These are phyloP conservation scores for Thelephora terrestris DNA, from an alignment of 1,284 basidiomycete genomes.

Conservation along the genomic window DNA sequence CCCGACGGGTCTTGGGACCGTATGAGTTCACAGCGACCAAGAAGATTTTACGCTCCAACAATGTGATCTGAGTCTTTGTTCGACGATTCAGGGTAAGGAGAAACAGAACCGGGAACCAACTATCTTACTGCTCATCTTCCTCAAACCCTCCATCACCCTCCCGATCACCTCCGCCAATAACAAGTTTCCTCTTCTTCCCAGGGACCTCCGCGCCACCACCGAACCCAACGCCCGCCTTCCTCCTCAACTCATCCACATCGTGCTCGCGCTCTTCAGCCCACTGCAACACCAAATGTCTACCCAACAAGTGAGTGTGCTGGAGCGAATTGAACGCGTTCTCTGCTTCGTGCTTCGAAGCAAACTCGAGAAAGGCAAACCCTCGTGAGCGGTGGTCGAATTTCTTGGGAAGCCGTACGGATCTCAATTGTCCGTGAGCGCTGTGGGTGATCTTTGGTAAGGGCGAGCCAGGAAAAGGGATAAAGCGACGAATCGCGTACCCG, in stretches of 20 bases:
- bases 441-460: not conserved
- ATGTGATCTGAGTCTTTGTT: too few relatives aligned
- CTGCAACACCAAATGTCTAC: slow-evolving; percentile 87
- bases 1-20: too few relatives aligned
- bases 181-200: slow-evolving; percentile 60
- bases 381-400: slow-evolving; percentile 80
- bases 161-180: slow-evolving; percentile 37
- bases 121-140: too few relatives aligned
- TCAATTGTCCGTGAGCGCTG: slow-evolving; percentile 85
- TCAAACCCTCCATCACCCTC: slow-evolving; percentile 18
- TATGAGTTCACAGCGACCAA: too few relatives aligned
- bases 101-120: too few relatives aligned
- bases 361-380: slow-evolving; percentile 96
- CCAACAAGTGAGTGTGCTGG: slow-evolving; percentile 91
- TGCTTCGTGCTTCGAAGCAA: slow-evolving; percentile 79
- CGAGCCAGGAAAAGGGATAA: slow-evolving; percentile 6
- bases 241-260: slow-evolving; percentile 65
- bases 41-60: too few relatives aligned
- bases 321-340: slow-evolving; percentile 79
- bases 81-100: too few relatives aligned
- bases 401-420: slow-evolving; percentile 82
- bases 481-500: slow-evolving; percentile 40
- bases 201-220: slow-evolving; percentile 59
- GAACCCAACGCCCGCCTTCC: slow-evolving; percentile 70
- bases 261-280: slow-evolving; percentile 78